A percentile compares a stretch with the other conserved stretches of the same genome.
phyloP scores from a whole-genome alignment of 2,329 filamentous ascomycete species.

The Penicillium sp. region DNA sequence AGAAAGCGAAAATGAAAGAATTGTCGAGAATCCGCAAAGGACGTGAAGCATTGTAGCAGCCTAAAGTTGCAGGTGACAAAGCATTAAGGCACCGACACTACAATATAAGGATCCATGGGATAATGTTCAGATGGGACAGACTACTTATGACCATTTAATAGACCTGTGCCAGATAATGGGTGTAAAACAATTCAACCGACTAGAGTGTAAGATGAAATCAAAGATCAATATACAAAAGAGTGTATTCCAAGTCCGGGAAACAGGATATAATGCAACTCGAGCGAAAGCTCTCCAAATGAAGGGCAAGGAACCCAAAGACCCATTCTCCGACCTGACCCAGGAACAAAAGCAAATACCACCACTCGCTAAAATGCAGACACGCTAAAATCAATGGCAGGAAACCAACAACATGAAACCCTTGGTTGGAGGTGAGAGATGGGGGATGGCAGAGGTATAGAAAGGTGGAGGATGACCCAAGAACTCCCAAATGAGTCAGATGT shows the following conservation, averaged over 20 bases:
- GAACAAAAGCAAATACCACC: background rate
- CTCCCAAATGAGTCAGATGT: background rate
- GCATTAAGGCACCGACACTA: background rate
- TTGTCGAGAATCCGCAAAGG: background rate
- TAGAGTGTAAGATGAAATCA: background rate
- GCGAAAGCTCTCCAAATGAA: background rate
- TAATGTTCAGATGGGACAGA: background rate
- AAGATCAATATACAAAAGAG: background rate
- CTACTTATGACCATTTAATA: background rate
- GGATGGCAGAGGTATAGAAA: background rate
- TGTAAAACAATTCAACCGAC: background rate
- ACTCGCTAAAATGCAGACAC: constrained; percentile 8
- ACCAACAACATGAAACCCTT: background rate
- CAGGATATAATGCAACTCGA: constrained; percentile 6
- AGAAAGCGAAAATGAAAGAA: background rate
- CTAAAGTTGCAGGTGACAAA: background rate
- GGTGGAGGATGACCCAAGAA: background rate
- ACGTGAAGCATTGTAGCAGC: background rate
- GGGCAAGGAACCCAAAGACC: background rate
- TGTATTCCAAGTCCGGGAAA: background rate
- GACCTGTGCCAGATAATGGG: background rate
- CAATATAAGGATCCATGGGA: background rate
- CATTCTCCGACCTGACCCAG: background rate
- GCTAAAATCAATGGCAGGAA: background rate
- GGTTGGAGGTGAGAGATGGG: background rate